A percentile compares a stretch with the other conserved stretches of the same genome.
These are phyloP conservation scores for Penicillium fimorum DNA, from an alignment of 495 filamentous ascomycete genomes.

Conservation along the genomic window DNA sequence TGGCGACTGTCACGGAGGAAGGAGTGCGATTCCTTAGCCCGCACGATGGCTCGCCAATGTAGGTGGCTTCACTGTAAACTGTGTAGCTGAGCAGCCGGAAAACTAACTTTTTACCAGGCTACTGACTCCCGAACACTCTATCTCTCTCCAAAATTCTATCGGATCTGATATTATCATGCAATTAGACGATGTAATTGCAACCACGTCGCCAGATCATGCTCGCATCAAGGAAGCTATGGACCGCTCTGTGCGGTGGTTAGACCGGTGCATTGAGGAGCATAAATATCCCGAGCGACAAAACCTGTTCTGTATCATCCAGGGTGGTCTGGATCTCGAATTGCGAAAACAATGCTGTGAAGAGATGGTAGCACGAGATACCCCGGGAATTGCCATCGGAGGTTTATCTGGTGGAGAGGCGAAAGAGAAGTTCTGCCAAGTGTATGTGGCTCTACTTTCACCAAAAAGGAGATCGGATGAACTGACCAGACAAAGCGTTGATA, in stretches of 20 bases:
- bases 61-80: slow-evolving; percentile 15
- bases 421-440: slow-evolving; percentile 60
- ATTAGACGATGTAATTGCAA: slow-evolving; percentile 94
- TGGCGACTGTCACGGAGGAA: slow-evolving; percentile 91
- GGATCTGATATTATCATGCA: slow-evolving; percentile 99
- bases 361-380: slow-evolving; percentile 90
- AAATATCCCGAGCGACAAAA: slow-evolving; percentile 81
- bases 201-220: slow-evolving; percentile 81
- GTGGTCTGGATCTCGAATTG: slow-evolving; percentile 88
- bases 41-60: slow-evolving; percentile 94
- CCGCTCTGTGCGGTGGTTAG: slow-evolving; percentile 96
- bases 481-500: slow-evolving; percentile 59
- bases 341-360: slow-evolving; percentile 77
- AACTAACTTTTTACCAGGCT: slow-evolving; percentile 49
- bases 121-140: slow-evolving; percentile 95
- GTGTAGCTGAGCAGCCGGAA: background rate
- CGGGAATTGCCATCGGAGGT: slow-evolving; percentile 94
- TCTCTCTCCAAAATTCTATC: slow-evolving; percentile 92
- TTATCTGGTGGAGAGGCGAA: slow-evolving; percentile 83
- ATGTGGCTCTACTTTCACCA: slow-evolving; percentile 17
- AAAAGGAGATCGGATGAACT: slow-evolving; percentile 1
- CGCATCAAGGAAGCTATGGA: slow-evolving; percentile 95
- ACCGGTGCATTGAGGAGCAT: slow-evolving; percentile 92
- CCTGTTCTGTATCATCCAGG: slow-evolving; percentile 98
- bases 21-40: slow-evolving; percentile 93